These are phyloP conservation scores for Suhomyces chickasaworum DNA, from an alignment of 1,139 yeast genomes.

Conservation along the genomic window DNA sequence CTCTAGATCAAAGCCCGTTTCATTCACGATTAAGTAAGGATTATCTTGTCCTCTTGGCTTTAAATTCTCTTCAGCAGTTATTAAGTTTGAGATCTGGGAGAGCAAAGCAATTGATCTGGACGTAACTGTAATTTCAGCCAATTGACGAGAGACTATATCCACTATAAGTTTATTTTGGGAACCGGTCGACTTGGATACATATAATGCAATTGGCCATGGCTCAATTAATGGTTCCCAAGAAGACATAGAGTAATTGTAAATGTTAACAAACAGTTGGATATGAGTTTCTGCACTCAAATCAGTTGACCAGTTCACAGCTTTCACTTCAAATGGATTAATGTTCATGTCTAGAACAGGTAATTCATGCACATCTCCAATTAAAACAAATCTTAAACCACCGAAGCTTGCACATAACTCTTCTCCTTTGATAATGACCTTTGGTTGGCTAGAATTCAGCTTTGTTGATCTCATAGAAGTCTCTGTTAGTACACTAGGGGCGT, in stretches of 20 bases:
- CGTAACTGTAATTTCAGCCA: slow-evolving; percentile 81
- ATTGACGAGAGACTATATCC: slow-evolving; percentile 70
- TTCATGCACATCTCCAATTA: slow-evolving; percentile 93
- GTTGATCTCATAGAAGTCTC: slow-evolving; percentile 32
- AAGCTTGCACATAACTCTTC: slow-evolving; percentile 72
- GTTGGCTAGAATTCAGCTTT: slow-evolving; percentile 2
- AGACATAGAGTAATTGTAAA: slow-evolving; percentile 87
- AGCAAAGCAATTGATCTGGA: slow-evolving; percentile 78
- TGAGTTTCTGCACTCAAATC: slow-evolving; percentile 74
- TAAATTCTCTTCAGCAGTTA: slow-evolving; percentile 54
- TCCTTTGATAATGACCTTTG: slow-evolving; percentile 53
- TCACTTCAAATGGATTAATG: slow-evolving; percentile 69
- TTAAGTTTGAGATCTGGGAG: slow-evolving; percentile 63
- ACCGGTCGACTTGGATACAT: slow-evolving; percentile 53
- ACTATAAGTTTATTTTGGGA: slow-evolving; percentile 52
- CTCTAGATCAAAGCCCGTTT: slow-evolving; percentile 78
- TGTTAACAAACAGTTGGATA: slow-evolving; percentile 70
- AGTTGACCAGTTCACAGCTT: slow-evolving; percentile 87
- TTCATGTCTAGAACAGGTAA: slow-evolving; percentile 86
- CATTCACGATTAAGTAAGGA: slow-evolving; percentile 79
- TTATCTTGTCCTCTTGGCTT: slow-evolving; percentile 78
- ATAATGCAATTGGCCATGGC: slow-evolving; percentile 81
- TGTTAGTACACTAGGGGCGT: slow-evolving; percentile 66
- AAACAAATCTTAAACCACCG: slow-evolving; percentile 82
- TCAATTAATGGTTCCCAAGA: slow-evolving; percentile 97